phyloP scores from a whole-genome alignment of 208 protist genomes.

The Trypanosoma theileri region DNA sequence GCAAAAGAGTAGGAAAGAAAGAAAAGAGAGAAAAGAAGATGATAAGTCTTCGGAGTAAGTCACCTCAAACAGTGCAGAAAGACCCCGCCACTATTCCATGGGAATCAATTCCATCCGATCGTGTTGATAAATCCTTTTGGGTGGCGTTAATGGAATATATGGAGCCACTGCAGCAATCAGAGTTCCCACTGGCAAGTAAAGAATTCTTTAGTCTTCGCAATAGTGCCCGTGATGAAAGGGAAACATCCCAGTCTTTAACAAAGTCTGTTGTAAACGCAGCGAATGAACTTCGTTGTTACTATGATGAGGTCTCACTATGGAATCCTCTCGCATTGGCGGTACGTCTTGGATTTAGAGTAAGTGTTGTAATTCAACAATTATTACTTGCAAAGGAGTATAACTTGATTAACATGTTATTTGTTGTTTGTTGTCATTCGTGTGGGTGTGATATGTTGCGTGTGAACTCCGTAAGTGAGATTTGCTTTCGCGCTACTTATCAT shows the following conservation, averaged over 20 bases:
- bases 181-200: conserved; percentile 45
- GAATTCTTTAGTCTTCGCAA: conserved; percentile 50
- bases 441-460: conserved; percentile 70
- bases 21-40: background rate
- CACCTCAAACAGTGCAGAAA: background rate
- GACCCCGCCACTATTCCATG: conserved; percentile 25
- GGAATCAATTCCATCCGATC: conserved; percentile 45
- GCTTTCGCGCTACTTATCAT: conserved; percentile 66
- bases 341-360: conserved; percentile 49
- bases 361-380: conserved; percentile 74
- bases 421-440: conserved; percentile 74
- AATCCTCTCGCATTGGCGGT: conserved; percentile 66
- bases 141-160: conserved; percentile 52
- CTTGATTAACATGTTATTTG: conserved; percentile 63
- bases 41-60: background rate
- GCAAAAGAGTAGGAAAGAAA: background rate
- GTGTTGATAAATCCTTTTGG: conserved; percentile 69
- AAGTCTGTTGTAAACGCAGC: conserved; percentile 33
- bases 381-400: conserved; percentile 64
- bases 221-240: background rate
- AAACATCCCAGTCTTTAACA: conserved; percentile 34
- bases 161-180: conserved; percentile 37
- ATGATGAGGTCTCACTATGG: conserved; percentile 68
- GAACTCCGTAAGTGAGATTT: conserved; percentile 54
- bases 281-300: conserved; percentile 55